A percentile compares a stretch with the other conserved stretches of the same genome.
Evolutionary conservation across 257 asterid genomes (phyloP).

Genomic region (Knoxia roxburghii): DNA sequence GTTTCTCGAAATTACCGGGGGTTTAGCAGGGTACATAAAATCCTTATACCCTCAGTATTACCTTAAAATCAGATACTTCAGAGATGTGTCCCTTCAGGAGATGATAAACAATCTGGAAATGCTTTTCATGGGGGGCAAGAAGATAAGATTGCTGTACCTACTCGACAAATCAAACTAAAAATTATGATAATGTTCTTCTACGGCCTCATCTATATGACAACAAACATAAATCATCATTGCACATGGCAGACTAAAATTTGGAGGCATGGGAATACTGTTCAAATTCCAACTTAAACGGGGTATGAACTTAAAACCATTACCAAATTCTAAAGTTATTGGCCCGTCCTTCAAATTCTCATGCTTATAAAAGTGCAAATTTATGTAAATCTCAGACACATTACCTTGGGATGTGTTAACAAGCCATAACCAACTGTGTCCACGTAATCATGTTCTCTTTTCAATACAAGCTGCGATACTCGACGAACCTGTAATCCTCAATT

Average conservation of each 20-base stretch:
- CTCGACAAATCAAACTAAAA: conserved; percentile 21
- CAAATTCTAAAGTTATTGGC: not conserved
- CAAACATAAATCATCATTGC: not conserved
- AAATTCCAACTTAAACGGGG: not conserved
- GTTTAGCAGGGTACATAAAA: conserved; percentile 1
- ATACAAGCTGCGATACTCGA: conserved; percentile 78
- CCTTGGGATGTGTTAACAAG: conserved; percentile 67
- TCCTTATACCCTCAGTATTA: conserved; percentile 17
- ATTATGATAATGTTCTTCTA: not conserved
- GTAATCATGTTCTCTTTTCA: conserved; percentile 74
- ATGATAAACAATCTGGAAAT: conserved; percentile 60
- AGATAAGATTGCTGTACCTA: conserved; percentile 82
- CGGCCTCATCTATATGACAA: not conserved
- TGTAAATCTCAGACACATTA: conserved; percentile 14
- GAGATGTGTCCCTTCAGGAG: conserved; percentile 63
- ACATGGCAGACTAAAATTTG: not conserved
- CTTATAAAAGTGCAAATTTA: not conserved
- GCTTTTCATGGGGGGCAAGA: conserved; percentile 70
- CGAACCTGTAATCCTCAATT: conserved; percentile 61
- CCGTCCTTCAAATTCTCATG: not conserved
- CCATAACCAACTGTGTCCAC: conserved; percentile 76
- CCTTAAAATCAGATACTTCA: conserved; percentile 75
- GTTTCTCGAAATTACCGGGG: not conserved
- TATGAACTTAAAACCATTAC: not conserved
- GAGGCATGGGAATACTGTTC: not conserved